Conservation (phyloP, 306 rosid species). For the Medicago lupulina region DNA sequence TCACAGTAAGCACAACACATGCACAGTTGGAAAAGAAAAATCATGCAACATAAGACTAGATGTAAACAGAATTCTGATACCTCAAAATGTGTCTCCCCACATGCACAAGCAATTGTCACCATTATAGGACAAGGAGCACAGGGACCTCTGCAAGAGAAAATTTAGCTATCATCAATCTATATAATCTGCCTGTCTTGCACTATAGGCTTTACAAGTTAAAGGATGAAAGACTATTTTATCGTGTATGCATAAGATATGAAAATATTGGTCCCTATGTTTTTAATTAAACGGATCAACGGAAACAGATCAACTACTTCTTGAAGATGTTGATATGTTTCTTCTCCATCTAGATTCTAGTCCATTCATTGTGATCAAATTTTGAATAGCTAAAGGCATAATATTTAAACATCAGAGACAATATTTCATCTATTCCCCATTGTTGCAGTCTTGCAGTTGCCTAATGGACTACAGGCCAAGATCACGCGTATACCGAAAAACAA, state of each 20-base stretch:
- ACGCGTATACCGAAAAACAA: constrained; percentile 21
- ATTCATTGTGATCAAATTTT: constrained; percentile 16
- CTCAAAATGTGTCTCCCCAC: constrained; percentile 95
- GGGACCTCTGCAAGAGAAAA: constrained; percentile 82
- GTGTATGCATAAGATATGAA: constrained; percentile 24
- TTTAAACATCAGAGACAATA: constrained; percentile 21
- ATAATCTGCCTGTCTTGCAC: not conserved
- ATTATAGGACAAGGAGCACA: constrained; percentile 98
- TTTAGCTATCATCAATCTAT: constrained; percentile 31
- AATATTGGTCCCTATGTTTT: constrained; percentile 18
- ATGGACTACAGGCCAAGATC: not conserved
- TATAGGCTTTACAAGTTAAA: constrained; percentile 29
- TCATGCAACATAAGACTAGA: constrained; percentile 20
- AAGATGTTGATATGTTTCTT: not conserved
- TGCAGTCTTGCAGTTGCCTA: not conserved
- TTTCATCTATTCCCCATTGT: not conserved
- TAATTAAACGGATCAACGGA: not conserved
- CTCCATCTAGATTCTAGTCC: constrained; percentile 3
- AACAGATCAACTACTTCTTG: not conserved
- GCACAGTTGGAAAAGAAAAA: constrained; percentile 28
- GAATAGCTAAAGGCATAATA: constrained; percentile 5
- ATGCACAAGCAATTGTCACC: constrained; percentile 90
- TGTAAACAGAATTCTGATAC: constrained; percentile 47
- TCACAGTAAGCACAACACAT: constrained; percentile 37
- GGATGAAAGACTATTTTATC: constrained; percentile 17